Percentiles rank a stretch among this genome's conserved stretches.
Conservation (phyloP, 2,329 filamentous ascomycete species). For the Amauroascus niger region DNA sequence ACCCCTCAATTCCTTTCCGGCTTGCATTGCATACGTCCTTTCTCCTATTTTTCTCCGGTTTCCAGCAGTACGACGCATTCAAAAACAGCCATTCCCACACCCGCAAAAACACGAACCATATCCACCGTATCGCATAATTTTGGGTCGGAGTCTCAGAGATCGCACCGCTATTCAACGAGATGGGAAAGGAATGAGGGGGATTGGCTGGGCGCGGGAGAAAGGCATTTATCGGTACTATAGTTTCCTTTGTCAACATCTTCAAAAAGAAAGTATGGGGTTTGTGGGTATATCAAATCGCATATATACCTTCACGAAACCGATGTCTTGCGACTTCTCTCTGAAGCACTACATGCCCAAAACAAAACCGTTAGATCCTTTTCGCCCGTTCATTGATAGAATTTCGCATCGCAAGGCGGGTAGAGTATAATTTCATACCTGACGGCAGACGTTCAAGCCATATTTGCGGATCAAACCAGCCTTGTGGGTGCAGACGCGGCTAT, state of each 20-base stretch:
- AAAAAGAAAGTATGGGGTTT: too few relatives aligned
- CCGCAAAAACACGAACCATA: background rate
- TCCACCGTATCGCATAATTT: background rate
- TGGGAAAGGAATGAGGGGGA: background rate
- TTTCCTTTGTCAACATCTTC: background rate
- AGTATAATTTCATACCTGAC: constrained; percentile 29
- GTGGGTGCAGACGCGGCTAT: constrained; percentile 81
- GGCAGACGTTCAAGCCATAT: constrained; percentile 85
- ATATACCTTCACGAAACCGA: constrained; percentile 57
- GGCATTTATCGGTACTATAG: constrained; percentile 15
- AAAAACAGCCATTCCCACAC: background rate
- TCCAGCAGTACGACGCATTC: background rate
- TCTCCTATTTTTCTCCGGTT: background rate
- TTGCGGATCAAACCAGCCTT: constrained; percentile 98
- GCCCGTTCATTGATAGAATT: background rate
- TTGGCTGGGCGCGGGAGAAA: constrained; percentile 1
- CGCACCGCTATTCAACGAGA: background rate
- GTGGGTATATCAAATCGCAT: background rate
- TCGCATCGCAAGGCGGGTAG: background rate
- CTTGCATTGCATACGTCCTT: background rate
- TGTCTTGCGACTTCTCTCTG: constrained; percentile 58
- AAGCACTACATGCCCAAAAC: constrained; percentile 52
- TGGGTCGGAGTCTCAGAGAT: background rate
- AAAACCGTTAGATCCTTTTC: too few relatives aligned
- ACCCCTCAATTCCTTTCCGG: background rate